phyloP scores from a whole-genome alignment of 164 flowering plant genomes.

The Nelumbo lutea region DNA sequence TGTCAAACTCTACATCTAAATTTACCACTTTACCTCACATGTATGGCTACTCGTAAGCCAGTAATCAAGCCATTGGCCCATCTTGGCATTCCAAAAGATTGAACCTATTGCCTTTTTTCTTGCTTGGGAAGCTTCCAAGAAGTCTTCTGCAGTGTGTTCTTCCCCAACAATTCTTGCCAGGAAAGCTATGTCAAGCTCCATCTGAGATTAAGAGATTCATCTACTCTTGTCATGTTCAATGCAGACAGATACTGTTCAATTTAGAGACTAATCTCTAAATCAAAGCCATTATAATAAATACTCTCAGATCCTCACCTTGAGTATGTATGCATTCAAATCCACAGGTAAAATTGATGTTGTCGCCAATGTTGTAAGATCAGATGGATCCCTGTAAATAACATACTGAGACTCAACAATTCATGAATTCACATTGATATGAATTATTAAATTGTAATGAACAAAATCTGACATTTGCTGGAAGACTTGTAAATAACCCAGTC shows the following conservation, averaged over 20 bases:
- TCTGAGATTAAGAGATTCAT: conserved; percentile 35
- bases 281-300: background rate
- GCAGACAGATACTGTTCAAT: background rate
- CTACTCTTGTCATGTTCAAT: background rate
- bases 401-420: no score
- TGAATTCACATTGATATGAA: no score
- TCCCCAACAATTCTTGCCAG: conserved; percentile 56
- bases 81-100: conserved; percentile 69
- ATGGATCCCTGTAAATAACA: conserved; percentile 43
- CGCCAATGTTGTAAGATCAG: conserved; percentile 69
- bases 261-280: background rate
- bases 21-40: conserved; percentile 41
- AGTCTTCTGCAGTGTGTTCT: conserved; percentile 22
- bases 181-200: conserved; percentile 82
- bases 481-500: background rate
- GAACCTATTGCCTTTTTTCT: conserved; percentile 51
- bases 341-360: conserved; percentile 86
- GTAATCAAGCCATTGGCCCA: conserved; percentile 93
- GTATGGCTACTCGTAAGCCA: conserved; percentile 39
- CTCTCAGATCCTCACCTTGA: conserved; percentile 41
- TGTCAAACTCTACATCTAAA: background rate
- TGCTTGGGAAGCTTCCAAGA: conserved; percentile 47
- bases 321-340: conserved; percentile 73
- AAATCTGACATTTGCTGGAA: background rate
- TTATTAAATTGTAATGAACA: background rate